These are phyloP conservation scores for Kluyveromyces sp. DNA, from an alignment of 1,139 yeast genomes.

Conservation along the genomic window DNA sequence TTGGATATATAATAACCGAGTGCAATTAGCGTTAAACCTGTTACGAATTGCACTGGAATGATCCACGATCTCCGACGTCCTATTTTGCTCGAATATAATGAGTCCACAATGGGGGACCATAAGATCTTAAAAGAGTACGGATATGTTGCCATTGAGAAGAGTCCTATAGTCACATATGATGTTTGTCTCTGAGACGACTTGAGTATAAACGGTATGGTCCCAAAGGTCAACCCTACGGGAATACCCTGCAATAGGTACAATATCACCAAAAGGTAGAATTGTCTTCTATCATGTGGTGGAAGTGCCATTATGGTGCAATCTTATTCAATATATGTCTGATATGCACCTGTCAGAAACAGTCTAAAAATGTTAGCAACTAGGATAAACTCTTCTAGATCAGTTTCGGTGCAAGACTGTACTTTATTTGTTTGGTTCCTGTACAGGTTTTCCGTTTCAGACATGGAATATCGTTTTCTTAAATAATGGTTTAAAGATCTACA, in stretches of 20 bases:
- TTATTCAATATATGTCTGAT: too few species aligned
- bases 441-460: too few species aligned
- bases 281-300: slow-evolving; percentile 47
- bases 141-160: slow-evolving; percentile 85
- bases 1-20: slow-evolving; percentile 48
- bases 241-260: slow-evolving; percentile 85
- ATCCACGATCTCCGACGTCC: slow-evolving; percentile 95
- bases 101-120: slow-evolving; percentile 96
- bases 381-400: too few species aligned
- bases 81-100: slow-evolving; percentile 54
- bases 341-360: too few species aligned
- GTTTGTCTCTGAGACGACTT: slow-evolving; percentile 54
- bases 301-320: slow-evolving; percentile 17
- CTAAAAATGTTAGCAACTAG: too few species aligned
- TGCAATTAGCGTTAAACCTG: slow-evolving; percentile 58
- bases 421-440: too few species aligned
- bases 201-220: slow-evolving; percentile 86
- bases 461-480: too few species aligned
- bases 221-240: slow-evolving; percentile 94
- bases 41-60: slow-evolving; percentile 76
- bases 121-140: slow-evolving; percentile 87
- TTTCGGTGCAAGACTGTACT: too few species aligned
- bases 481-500: too few species aligned
- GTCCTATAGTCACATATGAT: slow-evolving; percentile 83
- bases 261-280: slow-evolving; percentile 62